phyloP scores from a whole-genome alignment of 2,329 filamentous ascomycete genomes.

The Claviceps sp. region DNA sequence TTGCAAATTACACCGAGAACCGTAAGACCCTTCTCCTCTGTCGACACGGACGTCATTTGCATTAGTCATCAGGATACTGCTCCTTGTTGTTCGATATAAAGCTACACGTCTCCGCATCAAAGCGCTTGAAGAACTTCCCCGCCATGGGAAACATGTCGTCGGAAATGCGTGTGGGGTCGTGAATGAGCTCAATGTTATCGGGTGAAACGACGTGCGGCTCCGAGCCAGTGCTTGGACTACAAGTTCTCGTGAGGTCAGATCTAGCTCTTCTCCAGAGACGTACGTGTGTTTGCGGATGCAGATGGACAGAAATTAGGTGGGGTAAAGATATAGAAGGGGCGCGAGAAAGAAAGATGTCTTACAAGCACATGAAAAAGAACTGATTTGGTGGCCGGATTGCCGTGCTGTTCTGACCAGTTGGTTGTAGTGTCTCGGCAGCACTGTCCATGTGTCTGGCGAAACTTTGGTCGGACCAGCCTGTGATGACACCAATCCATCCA shows the following conservation, averaged over 20 bases:
- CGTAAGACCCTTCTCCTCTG: background rate
- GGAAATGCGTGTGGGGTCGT: slow-evolving; percentile 31
- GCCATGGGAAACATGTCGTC: slow-evolving; percentile 52
- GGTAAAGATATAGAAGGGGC: background rate
- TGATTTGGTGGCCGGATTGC: slow-evolving; percentile 16
- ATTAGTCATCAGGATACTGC: slow-evolving; percentile 73
- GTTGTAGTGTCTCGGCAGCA: slow-evolving; percentile 14
- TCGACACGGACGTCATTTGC: background rate
- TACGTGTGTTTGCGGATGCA: background rate
- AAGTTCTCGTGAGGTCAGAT: background rate
- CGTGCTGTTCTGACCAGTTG: slow-evolving; percentile 5
- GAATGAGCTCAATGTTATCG: slow-evolving; percentile 61
- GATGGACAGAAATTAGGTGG: background rate
- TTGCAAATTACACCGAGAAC: background rate
- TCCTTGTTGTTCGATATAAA: slow-evolving; percentile 76
- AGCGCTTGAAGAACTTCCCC: slow-evolving; percentile 80
- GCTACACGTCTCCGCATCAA: slow-evolving; percentile 48
- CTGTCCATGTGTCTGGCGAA: slow-evolving; percentile 15
- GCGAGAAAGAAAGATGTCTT: slow-evolving; percentile 26
- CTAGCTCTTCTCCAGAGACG: background rate
- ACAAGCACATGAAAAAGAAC: slow-evolving; percentile 76
- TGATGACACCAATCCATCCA: slow-evolving; percentile 66
- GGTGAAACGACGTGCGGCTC: slow-evolving; percentile 36
- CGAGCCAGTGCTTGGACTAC: slow-evolving; percentile 19
- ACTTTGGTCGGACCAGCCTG: slow-evolving; percentile 61